phyloP scores from a whole-genome alignment of 192 early-diverging fungal genomes.

The Allomyces macrogynus region DNA sequence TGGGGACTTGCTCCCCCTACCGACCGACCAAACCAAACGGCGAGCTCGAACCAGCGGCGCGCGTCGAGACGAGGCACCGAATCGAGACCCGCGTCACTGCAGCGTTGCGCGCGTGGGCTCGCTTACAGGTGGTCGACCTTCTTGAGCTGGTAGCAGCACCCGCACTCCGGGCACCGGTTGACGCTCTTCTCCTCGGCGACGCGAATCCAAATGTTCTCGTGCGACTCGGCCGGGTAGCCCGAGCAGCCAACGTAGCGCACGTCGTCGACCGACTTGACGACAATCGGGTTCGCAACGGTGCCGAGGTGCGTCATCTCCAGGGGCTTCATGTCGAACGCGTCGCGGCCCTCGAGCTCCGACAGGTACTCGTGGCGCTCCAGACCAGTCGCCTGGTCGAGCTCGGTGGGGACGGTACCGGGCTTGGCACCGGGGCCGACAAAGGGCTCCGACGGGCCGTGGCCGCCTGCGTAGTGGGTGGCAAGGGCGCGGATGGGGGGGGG shows the following conservation, averaged over 20 bases:
- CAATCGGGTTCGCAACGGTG: conserved; percentile 65
- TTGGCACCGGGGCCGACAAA: conserved; percentile 37
- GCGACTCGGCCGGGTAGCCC: conserved; percentile 81
- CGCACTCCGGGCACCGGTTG: conserved; percentile 91
- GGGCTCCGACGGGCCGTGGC: background rate
- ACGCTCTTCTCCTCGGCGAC: conserved; percentile 52
- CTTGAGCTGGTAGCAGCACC: conserved; percentile 46
- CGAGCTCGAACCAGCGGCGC: too few species aligned
- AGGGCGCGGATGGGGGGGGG: too few species aligned
- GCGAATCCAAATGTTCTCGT: conserved; percentile 78
- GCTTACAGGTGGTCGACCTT: background rate
- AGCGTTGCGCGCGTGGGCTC: too few species aligned
- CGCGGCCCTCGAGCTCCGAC: conserved; percentile 60
- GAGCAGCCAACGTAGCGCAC: conserved; percentile 81
- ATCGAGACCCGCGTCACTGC: too few species aligned
- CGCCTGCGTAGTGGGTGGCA: too few species aligned
- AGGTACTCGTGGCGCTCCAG: conserved; percentile 76
- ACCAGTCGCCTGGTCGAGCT: conserved; percentile 78
- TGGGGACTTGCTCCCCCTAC: too few species aligned
- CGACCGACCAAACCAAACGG: too few species aligned
- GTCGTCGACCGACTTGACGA: conserved; percentile 60
- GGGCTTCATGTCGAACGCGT: conserved; percentile 73
- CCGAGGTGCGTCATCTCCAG: conserved; percentile 49
- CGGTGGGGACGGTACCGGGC: conserved; percentile 54
- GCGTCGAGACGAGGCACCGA: too few species aligned